A percentile compares a stretch with the other conserved stretches of the same genome.
Conservation (phyloP, 768 basidiomycete species). For the Boletus pseudo-olivaceus region DNA sequence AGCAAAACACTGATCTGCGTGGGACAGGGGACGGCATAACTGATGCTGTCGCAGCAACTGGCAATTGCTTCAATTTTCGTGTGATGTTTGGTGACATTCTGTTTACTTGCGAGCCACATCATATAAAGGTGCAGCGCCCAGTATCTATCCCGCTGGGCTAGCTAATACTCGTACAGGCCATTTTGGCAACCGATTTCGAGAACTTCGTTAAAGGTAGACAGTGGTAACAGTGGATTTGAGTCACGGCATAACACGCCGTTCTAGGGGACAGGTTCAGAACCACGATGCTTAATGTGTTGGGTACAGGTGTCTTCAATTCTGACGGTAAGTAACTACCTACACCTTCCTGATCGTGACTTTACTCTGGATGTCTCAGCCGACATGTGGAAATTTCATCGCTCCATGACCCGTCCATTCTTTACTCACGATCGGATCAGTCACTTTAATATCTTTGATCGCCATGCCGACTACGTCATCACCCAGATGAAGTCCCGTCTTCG, state of each 20-base stretch:
- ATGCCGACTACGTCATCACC: constrained; percentile 42
- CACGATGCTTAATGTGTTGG: constrained; percentile 48
- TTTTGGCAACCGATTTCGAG: constrained; percentile 54
- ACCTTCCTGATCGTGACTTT: neutral
- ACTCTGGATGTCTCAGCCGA: constrained; percentile 32
- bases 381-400: constrained; percentile 63
- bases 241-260: neutral
- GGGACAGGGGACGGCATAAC: constrained; percentile 41
- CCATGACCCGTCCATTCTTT: constrained; percentile 63
- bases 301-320: constrained; percentile 66
- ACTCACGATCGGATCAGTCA: constrained; percentile 56
- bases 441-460: constrained; percentile 58
- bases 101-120: constrained; percentile 49
- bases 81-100: constrained; percentile 44
- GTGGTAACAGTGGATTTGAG: neutral
- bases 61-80: constrained; percentile 45
- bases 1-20: neutral
- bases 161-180: constrained; percentile 24
- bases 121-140: constrained; percentile 41
- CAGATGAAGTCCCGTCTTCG: constrained; percentile 47
- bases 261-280: constrained; percentile 36
- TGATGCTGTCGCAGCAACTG: constrained; percentile 33
- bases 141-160: neutral
- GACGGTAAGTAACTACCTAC: constrained; percentile 41
- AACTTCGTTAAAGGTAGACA: constrained; percentile 55